Percentiles rank a stretch among this genome's conserved stretches.
phyloP scores from a whole-genome alignment of 1,139 yeast genomes.

The Spathaspora sp. region DNA sequence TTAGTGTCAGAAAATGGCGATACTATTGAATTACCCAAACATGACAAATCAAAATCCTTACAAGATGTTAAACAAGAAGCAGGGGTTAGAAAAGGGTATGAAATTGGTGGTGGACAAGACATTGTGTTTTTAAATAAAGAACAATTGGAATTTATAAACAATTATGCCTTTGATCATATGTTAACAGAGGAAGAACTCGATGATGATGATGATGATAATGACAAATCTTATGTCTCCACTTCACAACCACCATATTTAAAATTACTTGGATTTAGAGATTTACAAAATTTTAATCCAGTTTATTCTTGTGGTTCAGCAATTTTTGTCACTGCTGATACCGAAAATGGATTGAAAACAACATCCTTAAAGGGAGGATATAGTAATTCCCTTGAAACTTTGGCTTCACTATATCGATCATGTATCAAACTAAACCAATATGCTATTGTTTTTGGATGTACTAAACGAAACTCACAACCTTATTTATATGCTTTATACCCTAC shows the following conservation, averaged over 20 bases:
- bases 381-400: constrained; percentile 68
- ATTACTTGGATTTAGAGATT: constrained; percentile 65
- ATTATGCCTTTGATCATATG: constrained; percentile 37
- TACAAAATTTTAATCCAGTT: constrained; percentile 43
- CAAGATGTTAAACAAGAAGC: constrained; percentile 45
- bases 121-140: constrained; percentile 28
- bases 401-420: constrained; percentile 66
- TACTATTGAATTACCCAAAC: constrained; percentile 18
- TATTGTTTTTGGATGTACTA: constrained; percentile 68
- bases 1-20: constrained; percentile 17
- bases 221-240: constrained; percentile 14
- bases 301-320: constrained; percentile 56
- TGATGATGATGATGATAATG: constrained; percentile 15
- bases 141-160: constrained; percentile 29
- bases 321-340: constrained; percentile 52
- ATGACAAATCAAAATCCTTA: constrained; percentile 15
- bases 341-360: constrained; percentile 28
- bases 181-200: constrained; percentile 24
- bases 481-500: constrained; percentile 66
- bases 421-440: constrained; percentile 54
- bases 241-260: constrained; percentile 43
- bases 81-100: constrained; percentile 29
- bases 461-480: constrained; percentile 55
- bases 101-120: constrained; percentile 26
- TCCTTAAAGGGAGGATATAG: constrained; percentile 34